Evolutionary conservation across 1,139 yeast species (phyloP).

Genomic region (Saccharomyces hybrid): DNA sequence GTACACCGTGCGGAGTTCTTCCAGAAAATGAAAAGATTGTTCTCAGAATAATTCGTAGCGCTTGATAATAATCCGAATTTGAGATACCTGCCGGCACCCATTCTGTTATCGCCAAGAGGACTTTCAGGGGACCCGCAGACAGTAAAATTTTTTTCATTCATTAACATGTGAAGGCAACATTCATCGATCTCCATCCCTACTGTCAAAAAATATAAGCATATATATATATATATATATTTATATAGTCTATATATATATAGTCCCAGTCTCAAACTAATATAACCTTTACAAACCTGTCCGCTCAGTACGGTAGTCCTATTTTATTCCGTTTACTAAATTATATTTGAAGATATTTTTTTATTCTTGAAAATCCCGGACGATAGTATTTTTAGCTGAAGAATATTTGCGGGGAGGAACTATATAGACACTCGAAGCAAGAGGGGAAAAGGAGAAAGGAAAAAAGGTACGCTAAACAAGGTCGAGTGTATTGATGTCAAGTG

Average conservation of each 20-base stretch:
- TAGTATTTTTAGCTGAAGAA: neutral
- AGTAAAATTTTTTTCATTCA: neutral
- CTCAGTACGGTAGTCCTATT: neutral
- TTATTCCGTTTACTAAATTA: neutral
- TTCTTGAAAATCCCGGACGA: neutral
- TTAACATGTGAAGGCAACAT: neutral
- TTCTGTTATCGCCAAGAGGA: neutral
- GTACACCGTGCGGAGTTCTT: neutral
- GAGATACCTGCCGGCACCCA: neutral
- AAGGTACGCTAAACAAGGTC: neutral
- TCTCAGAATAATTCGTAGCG: neutral
- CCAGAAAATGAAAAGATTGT: neutral
- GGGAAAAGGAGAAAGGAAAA: neutral
- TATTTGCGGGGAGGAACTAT: slow-evolving; percentile 1
- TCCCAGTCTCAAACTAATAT: neutral
- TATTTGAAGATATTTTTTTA: neutral
- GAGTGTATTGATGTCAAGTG: neutral
- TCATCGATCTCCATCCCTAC: neutral
- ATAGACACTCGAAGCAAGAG: neutral
- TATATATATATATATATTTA: neutral
- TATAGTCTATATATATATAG: neutral
- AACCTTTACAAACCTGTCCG: neutral
- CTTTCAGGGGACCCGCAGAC: neutral
- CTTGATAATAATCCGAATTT: neutral
- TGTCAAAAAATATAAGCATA: neutral